phyloP scores from a whole-genome alignment of 768 basidiomycete species.

The Psilocybe sp. region DNA sequence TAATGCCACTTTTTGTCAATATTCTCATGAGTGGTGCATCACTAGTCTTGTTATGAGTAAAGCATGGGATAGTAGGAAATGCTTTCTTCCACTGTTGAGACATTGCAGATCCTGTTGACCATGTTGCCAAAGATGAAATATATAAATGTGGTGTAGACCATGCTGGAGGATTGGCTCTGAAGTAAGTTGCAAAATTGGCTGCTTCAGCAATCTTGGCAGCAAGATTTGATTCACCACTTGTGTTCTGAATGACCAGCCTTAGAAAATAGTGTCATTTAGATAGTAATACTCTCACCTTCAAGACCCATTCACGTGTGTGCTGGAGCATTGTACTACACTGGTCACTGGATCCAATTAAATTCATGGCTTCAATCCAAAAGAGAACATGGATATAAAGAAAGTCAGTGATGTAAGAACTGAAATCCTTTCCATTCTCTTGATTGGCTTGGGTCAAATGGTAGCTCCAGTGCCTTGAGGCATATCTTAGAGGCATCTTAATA shows the following conservation, averaged over 20 bases:
- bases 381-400: conserved; percentile 16
- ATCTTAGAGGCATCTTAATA: conserved; percentile 6
- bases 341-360: conserved; percentile 13
- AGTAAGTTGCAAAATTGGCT: conserved; percentile 16
- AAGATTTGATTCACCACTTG: neutral
- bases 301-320: conserved; percentile 5
- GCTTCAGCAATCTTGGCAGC: conserved; percentile 8
- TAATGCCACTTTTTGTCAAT: neutral
- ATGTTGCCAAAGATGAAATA: conserved; percentile 16
- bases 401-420: conserved; percentile 1
- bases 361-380: conserved; percentile 28
- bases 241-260: neutral
- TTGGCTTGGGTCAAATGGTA: conserved; percentile 3
- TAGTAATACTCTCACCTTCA: neutral
- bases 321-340: conserved; percentile 18
- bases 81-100: conserved; percentile 8
- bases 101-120: neutral
- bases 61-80: conserved; percentile 8
- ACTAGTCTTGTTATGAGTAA: conserved; percentile 1
- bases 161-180: conserved; percentile 10
- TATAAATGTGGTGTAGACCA: conserved; percentile 17
- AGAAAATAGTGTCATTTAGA: neutral
- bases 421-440: neutral
- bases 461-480: conserved; percentile 11
- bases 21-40: conserved; percentile 6